These are phyloP conservation scores for Oryza glaberrima DNA, from an alignment of 176 grass and related monocot species.

Conservation along the genomic window DNA sequence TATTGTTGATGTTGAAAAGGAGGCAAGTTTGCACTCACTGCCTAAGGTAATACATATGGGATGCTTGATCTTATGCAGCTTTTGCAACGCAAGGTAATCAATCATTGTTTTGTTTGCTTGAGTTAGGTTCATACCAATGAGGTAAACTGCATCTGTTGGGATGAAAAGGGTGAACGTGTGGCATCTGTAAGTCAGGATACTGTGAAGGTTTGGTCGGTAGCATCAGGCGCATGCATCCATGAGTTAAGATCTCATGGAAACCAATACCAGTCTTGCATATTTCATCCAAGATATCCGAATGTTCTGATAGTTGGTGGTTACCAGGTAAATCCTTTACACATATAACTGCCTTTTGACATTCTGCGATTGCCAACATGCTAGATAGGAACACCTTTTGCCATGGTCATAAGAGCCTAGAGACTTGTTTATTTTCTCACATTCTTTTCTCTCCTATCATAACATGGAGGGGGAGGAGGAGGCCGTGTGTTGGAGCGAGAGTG, in stretches of 20 bases:
- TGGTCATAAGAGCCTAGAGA: neutral
- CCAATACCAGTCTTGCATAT: constrained; percentile 85
- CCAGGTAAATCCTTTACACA: constrained; percentile 58
- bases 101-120: constrained; percentile 16
- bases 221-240: constrained; percentile 55
- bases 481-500: neutral
- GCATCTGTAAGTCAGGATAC: constrained; percentile 88
- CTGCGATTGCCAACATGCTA: neutral
- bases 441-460: neutral
- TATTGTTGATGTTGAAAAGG: constrained; percentile 80
- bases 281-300: constrained; percentile 79
- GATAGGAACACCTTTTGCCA: neutral
- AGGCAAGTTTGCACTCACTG: constrained; percentile 42
- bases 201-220: constrained; percentile 83
- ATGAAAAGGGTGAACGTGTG: constrained; percentile 77
- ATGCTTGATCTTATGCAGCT: neutral
- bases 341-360: neutral
- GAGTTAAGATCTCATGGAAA: constrained; percentile 86
- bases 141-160: constrained; percentile 83
- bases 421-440: neutral
- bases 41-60: constrained; percentile 56
- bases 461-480: neutral
- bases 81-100: neutral
- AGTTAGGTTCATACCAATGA: constrained; percentile 70
- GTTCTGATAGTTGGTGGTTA: constrained; percentile 88